phyloP scores from a whole-genome alignment of 257 asterid species.

The Primulina huaijiensis region DNA sequence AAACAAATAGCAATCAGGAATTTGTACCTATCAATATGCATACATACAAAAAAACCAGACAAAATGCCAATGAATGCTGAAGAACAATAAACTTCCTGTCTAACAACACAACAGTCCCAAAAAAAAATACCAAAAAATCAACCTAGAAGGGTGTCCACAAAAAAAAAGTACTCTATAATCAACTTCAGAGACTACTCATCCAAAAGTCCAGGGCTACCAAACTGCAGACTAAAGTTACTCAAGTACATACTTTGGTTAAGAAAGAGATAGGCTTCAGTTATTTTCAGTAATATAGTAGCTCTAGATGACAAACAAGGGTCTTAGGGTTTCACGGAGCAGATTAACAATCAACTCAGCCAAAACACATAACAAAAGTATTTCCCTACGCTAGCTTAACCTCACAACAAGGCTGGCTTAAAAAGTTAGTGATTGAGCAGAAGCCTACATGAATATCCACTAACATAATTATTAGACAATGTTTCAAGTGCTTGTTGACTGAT shows the following conservation, averaged over 20 bases:
- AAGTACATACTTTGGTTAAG: slow-evolving; percentile 5
- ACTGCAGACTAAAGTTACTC: neutral
- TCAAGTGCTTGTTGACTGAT: neutral
- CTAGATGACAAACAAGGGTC: neutral
- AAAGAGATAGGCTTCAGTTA: neutral
- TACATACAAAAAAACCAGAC: slow-evolving; percentile 4
- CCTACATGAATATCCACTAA: neutral
- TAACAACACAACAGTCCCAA: neutral
- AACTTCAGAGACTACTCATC: neutral
- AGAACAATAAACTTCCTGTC: neutral
- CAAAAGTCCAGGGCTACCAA: neutral
- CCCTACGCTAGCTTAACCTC: neutral
- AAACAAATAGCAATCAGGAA: slow-evolving; percentile 20
- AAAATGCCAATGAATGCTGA: neutral
- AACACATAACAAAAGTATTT: neutral
- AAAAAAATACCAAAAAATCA: slow-evolving; percentile 2
- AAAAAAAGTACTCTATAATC: neutral
- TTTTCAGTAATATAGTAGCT: neutral
- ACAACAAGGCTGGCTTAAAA: neutral
- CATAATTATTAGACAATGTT: no score
- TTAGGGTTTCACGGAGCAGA: neutral
- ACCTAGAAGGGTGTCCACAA: neutral
- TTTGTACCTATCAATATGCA: neutral
- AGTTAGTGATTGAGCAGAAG: neutral
- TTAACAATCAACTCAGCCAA: neutral